Conservation (phyloP, 768 basidiomycete genomes). For the Bullera alba region DNA sequence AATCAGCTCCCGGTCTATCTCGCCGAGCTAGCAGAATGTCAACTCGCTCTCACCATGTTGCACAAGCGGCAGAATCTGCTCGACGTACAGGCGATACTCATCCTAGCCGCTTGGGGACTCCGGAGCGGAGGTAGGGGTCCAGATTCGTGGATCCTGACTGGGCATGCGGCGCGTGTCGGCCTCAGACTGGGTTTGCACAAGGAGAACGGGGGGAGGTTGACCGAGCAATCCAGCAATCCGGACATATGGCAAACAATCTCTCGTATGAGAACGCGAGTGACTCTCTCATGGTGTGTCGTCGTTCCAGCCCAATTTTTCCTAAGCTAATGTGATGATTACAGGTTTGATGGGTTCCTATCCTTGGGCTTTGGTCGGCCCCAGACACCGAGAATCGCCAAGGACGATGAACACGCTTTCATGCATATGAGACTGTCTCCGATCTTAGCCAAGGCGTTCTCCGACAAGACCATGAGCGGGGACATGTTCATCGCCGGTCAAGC, state of each 20-base stretch:
- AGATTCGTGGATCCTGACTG: slow-evolving; percentile 22
- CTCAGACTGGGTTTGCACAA: slow-evolving; percentile 21
- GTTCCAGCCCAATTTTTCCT: too few species aligned
- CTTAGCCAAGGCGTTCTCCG: slow-evolving; percentile 16
- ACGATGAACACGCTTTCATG: slow-evolving; percentile 28
- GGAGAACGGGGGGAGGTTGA: too few species aligned
- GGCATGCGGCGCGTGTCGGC: slow-evolving; percentile 19
- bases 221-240: too few species aligned
- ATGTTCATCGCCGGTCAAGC: slow-evolving; percentile 34
- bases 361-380: slow-evolving; percentile 36
- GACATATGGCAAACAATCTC: too few species aligned
- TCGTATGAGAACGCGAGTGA: too few species aligned
- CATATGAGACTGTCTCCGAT: slow-evolving; percentile 18
- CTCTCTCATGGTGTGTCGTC: too few species aligned
- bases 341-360: slow-evolving; percentile 30
- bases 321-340: too few species aligned
- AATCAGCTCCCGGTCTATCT: neutral
- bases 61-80: slow-evolving; percentile 14
- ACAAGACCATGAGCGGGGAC: slow-evolving; percentile 21
- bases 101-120: slow-evolving; percentile 23
- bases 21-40: slow-evolving; percentile 15
- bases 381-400: slow-evolving; percentile 28
- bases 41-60: slow-evolving; percentile 15
- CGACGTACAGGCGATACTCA: slow-evolving; percentile 23
- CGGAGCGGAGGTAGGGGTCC: slow-evolving; percentile 15